Base-by-base conservation (phyloP, 2,329 filamentous ascomycete genomes). In the Metarhizium anisopliae region DNA sequence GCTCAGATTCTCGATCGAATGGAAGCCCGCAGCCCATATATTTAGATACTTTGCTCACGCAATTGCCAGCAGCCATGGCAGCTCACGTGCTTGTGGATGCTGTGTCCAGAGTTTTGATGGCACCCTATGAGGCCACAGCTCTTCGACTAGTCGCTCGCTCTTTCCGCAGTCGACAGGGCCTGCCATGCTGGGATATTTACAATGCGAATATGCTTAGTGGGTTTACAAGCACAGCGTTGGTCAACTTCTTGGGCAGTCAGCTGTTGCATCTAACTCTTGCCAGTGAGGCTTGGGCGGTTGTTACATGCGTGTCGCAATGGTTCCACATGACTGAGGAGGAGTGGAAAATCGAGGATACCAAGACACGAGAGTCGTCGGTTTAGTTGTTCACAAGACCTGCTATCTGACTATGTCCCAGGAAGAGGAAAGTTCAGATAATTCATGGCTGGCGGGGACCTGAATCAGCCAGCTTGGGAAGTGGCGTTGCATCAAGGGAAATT, bases 1-100 rank as follows among this genome's bases (percentile, higher is more conserved):
- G 67, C 1, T 56, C 63, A 3, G 71, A 74, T 40, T 51, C 65
- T 14, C 65, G 65, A 47, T 55, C 59, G 13, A 53, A 54, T 13
- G 55, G 60, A 16, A 59, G 54, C 35, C 55, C 65, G 20, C 67
- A 63, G 45, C 70, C 72, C 6, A 56, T 66, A n/a, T 80, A 78
- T 56, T 63, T 73, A 14, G 73, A 78, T 50, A 83, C 76, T 6
- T 66, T 74, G 49, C 70, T 84, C 13, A 80, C 79, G 0, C 72
- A 71, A 43, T 69, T 83, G 2, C 79, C 81, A 6, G 72, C 76
- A 0, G 62, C 81, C 5, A 59, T 70, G 6, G 79, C 78, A 0
- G 70, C 76, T 0, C 73, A 77, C 47, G 72, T 80, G 3, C 66
- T 82, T 30, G 72, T 77, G 0, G 70, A 75, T 29, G 68, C 76